These are phyloP conservation scores for Pichia sporocuriosa DNA, from an alignment of 805 yeast species.

Conservation along the genomic window DNA sequence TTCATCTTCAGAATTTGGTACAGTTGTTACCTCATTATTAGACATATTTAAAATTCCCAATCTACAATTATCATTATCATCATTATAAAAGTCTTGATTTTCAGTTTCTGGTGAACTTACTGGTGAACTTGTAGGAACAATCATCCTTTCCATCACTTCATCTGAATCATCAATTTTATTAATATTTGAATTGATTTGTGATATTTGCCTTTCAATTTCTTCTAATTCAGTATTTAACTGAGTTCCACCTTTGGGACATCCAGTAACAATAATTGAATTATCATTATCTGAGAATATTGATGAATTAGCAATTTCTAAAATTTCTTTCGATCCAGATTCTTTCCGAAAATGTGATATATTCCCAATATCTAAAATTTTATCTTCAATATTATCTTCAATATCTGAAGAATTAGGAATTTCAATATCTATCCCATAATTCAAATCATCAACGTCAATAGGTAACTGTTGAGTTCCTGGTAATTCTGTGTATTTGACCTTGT, in stretches of 20 bases:
- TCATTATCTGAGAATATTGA: neutral
- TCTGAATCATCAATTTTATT: neutral
- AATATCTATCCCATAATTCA: neutral
- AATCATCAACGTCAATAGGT: slow-evolving; percentile 8
- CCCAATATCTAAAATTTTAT: neutral
- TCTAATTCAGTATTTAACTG: neutral
- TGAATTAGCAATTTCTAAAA: slow-evolving; percentile 10
- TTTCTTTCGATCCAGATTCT: no score
- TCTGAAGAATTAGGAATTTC: slow-evolving; percentile 12
- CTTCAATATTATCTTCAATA: neutral
- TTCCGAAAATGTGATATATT: neutral
- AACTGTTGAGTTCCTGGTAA: slow-evolving; percentile 9
- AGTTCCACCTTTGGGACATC: neutral
- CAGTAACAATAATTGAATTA: neutral
- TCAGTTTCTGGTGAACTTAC: slow-evolving; percentile 21
- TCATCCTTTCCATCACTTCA: neutral
- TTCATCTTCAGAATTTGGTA: no score
- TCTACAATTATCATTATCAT: neutral
- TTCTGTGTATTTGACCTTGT: no score
- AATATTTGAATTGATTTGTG: no score
- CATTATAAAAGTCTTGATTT: neutral
- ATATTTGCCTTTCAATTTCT: neutral
- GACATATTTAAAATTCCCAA: neutral
- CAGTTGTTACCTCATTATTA: no score
- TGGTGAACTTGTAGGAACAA: slow-evolving; percentile 12